A percentile compares a stretch with the other conserved stretches of the same genome.
phyloP scores from a whole-genome alignment of 2,329 filamentous ascomycete genomes.

The Tolypocladium tropicale region DNA sequence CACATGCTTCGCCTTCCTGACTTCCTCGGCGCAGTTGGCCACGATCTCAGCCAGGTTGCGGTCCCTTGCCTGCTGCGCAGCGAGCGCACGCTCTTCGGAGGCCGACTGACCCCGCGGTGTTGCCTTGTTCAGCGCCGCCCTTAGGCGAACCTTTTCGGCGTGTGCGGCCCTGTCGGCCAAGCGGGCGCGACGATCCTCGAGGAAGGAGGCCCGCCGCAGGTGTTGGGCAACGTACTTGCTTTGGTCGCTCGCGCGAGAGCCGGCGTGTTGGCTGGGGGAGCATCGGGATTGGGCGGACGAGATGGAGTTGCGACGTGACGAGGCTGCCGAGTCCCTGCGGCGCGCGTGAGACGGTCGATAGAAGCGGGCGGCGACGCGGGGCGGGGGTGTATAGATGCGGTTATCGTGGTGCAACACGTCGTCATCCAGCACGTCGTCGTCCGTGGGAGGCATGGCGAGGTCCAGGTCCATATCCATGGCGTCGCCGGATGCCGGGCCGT shows the following conservation, averaged over 20 bases:
- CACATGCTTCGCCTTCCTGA: slow-evolving; percentile 72
- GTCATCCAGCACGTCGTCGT: too few species aligned
- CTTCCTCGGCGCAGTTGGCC: slow-evolving; percentile 71
- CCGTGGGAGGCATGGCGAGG: slow-evolving; percentile 26
- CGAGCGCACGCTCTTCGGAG: slow-evolving; percentile 67
- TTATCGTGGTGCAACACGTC: slow-evolving; percentile 23
- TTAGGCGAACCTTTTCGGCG: slow-evolving; percentile 70
- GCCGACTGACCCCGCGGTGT: slow-evolving; percentile 52
- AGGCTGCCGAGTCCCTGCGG: slow-evolving; percentile 66
- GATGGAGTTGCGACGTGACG: slow-evolving; percentile 69
- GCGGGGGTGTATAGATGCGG: slow-evolving; percentile 51
- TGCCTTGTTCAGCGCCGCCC: slow-evolving; percentile 65
- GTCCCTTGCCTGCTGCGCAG: slow-evolving; percentile 68
- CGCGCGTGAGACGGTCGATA: slow-evolving; percentile 56
- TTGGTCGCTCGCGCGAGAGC: slow-evolving; percentile 46
- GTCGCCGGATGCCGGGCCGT: slow-evolving; percentile 17
- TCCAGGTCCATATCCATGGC: slow-evolving; percentile 22
- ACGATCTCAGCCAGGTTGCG: slow-evolving; percentile 75
- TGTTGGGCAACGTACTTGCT: slow-evolving; percentile 73
- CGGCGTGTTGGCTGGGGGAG: slow-evolving; percentile 44
- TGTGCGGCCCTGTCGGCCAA: slow-evolving; percentile 73
- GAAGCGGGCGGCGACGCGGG: slow-evolving; percentile 70
- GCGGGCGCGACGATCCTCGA: slow-evolving; percentile 70
- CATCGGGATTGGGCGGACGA: slow-evolving; percentile 65
- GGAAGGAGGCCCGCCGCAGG: slow-evolving; percentile 67